A percentile compares a stretch with the other conserved stretches of the same genome.
Evolutionary conservation across 208 protist genomes (phyloP).

Genomic region (Eutreptiella sp.): DNA sequence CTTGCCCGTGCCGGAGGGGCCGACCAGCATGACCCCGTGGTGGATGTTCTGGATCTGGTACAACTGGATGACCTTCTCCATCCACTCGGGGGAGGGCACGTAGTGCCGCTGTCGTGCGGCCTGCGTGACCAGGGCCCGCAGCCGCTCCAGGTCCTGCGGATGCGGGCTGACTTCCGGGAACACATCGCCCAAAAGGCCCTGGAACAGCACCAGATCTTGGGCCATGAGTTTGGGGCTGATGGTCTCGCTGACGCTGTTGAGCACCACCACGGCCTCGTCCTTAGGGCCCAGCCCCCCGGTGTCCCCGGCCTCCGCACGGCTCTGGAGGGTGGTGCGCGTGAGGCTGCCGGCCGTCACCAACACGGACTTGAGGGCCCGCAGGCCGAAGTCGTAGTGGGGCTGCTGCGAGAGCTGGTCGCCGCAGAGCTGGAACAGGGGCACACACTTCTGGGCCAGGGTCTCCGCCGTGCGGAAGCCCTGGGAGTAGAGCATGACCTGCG

Average conservation of each 20-base stretch:
- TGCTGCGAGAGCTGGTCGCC: constrained; percentile 94
- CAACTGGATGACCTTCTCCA: constrained; percentile 95
- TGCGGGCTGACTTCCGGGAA: constrained; percentile 80
- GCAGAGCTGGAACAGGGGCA: constrained; percentile 97
- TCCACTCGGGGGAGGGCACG: constrained; percentile 62
- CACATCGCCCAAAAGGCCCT: constrained; percentile 88
- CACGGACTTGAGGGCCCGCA: constrained; percentile 98
- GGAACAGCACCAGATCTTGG: constrained; percentile 88
- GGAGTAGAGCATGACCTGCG: constrained; percentile 98
- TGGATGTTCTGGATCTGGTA: constrained; percentile 92
- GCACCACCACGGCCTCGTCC: constrained; percentile 72
- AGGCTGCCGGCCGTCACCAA: constrained; percentile 92
- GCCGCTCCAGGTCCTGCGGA: constrained; percentile 38
- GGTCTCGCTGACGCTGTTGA: constrained; percentile 87
- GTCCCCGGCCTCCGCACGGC: neutral
- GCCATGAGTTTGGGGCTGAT: constrained; percentile 95
- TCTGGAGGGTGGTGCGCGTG: constrained; percentile 60
- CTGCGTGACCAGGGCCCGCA: constrained; percentile 62
- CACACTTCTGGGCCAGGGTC: constrained; percentile 90
- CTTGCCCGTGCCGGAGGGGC: constrained; percentile 96
- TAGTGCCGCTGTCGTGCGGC: constrained; percentile 65
- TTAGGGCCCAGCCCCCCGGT: constrained; percentile 47
- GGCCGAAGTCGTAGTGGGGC: constrained; percentile 99
- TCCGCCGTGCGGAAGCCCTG: constrained; percentile 97
- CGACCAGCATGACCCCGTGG: constrained; percentile 99